Conservation (phyloP, 805 yeast species). For the Pichia manshurica region DNA sequence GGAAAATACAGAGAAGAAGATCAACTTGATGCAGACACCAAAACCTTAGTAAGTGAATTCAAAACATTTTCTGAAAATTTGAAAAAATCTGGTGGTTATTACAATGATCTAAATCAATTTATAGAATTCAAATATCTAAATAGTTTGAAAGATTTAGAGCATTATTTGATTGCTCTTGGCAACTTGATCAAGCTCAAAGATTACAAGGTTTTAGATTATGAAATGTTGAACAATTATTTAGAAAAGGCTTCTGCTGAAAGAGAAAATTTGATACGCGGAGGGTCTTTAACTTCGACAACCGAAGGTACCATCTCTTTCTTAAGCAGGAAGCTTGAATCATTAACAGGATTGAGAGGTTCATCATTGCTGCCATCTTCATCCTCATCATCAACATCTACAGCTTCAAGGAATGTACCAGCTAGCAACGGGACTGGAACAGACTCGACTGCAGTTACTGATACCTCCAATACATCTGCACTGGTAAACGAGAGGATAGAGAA, state of each 20-base stretch:
- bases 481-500: slow-evolving; percentile 41
- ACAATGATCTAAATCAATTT: slow-evolving; percentile 32
- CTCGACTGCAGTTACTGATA: slow-evolving; percentile 26
- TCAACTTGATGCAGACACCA: slow-evolving; percentile 20
- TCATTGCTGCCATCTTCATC: neutral
- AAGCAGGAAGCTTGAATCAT: slow-evolving; percentile 45
- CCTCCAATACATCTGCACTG: slow-evolving; percentile 35
- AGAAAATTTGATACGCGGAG: slow-evolving; percentile 30
- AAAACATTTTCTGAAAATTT: slow-evolving; percentile 37
- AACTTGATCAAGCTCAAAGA: slow-evolving; percentile 77
- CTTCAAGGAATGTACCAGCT: slow-evolving; percentile 25
- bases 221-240: slow-evolving; percentile 75
- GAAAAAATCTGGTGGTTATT: slow-evolving; percentile 29
- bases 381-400: slow-evolving; percentile 4
- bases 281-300: slow-evolving; percentile 31
- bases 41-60: slow-evolving; percentile 26
- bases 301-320: slow-evolving; percentile 33
- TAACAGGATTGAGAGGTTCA: slow-evolving; percentile 36
- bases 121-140: slow-evolving; percentile 79
- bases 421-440: slow-evolving; percentile 33
- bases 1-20: slow-evolving; percentile 24
- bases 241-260: slow-evolving; percentile 66
- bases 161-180: slow-evolving; percentile 62
- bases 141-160: slow-evolving; percentile 80
- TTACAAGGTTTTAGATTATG: slow-evolving; percentile 86